Evolutionary conservation across 495 filamentous ascomycete species (phyloP), one percentile per base, ranked within the genome.

Genomic region (Hypoxylon cercidicola): DNA sequence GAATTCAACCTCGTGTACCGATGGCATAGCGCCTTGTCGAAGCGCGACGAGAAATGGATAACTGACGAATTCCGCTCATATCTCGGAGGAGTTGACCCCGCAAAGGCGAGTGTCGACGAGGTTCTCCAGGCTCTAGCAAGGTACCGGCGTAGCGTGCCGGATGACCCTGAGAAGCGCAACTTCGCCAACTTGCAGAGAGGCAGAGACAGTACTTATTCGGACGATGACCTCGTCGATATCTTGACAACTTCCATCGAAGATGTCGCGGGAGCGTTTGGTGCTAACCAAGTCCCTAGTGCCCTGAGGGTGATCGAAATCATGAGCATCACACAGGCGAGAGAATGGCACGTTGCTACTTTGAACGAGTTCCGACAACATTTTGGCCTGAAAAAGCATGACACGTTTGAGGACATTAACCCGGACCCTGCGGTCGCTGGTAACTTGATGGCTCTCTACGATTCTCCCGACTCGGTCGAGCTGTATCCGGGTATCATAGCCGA

Each of bases 361-460:
- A 95, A 95, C 67, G 91, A 95, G 71, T 91, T 95, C 74, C 83
- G 91, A 25, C 75, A 85, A 47, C 90, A 88, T 75, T 92, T 93
- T 73, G 85, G 84, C 8, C 73, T 93, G 32, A 79, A 82, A 48
- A 82, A 83, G 5, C 84, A 93, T 68, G 75, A 83, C 55, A 89
- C 87, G 0, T 95, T 95, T 60, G 84, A 88, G 35, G 85, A 88
- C 46, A 93, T 95, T 75, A 93, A 90, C 60, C 76, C 83, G 0
- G 86, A 93, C 69, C 84, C 84, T 4, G 78, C 81, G 23, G 85
- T 93, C 39, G 85, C 84, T 6, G 75, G 85, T 10, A 83, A 88
- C 52, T 81, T 93, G 40, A 84, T 81, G 64, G 80, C 88, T 63
- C 81, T 94, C 11, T 94, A 94, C 68, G 87, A 90, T 50, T 79